Evolutionary conservation across 2,329 filamentous ascomycete genomes (phyloP).

Genomic region (Pseudocercospora macadamiae): DNA sequence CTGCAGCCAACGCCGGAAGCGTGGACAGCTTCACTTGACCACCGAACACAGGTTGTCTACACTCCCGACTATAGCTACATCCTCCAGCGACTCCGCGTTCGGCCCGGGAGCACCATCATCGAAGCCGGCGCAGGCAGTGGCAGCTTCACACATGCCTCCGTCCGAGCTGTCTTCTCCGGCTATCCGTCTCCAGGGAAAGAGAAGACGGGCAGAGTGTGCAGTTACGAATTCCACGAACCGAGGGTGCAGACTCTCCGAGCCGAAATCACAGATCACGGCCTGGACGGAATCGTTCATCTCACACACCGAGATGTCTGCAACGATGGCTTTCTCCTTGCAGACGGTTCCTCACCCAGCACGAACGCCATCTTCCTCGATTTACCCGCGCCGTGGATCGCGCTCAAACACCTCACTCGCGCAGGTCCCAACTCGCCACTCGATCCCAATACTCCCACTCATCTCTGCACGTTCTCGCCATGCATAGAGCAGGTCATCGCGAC

Average conservation of each 20-base stretch:
- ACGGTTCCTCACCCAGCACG: conserved; percentile 55
- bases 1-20: conserved; percentile 78
- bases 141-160: conserved; percentile 80
- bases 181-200: conserved; percentile 51
- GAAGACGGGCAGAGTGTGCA: conserved; percentile 70
- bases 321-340: conserved; percentile 66
- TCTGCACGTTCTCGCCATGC: conserved; percentile 96
- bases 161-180: conserved; percentile 74
- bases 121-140: conserved; percentile 82
- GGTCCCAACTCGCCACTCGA: conserved; percentile 61
- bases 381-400: conserved; percentile 77
- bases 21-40: conserved; percentile 79
- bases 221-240: conserved; percentile 78
- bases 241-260: conserved; percentile 69
- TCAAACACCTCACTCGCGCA: conserved; percentile 70
- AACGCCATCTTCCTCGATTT: conserved; percentile 78
- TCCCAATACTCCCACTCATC: conserved; percentile 69
- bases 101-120: conserved; percentile 73
- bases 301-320: conserved; percentile 80
- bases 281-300: conserved; percentile 68
- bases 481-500: conserved; percentile 94
- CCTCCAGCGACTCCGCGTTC: conserved; percentile 72
- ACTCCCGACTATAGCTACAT: conserved; percentile 87
- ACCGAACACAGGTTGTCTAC: conserved; percentile 84
- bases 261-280: conserved; percentile 69